Evolutionary conservation across 1,284 basidiomycete genomes (phyloP).

Genomic region (Vanrija humicola): DNA sequence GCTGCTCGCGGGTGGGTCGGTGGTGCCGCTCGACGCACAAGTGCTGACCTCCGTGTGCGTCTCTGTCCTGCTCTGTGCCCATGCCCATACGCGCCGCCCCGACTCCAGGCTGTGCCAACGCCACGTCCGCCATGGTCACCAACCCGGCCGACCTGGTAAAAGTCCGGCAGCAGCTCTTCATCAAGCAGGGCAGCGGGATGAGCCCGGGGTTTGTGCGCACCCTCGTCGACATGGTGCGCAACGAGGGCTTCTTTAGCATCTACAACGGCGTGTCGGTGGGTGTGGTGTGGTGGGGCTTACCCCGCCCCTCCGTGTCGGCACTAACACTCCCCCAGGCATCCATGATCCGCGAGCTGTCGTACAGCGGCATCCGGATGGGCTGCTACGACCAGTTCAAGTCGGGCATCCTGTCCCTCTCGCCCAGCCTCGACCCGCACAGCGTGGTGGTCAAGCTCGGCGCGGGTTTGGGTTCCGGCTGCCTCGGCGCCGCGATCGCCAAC

Average conservation of each 20-base stretch:
- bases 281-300: neutral
- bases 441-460: constrained; percentile 19
- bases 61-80: neutral
- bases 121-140: constrained; percentile 10
- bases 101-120: constrained; percentile 11
- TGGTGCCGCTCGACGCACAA: neutral
- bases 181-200: constrained; percentile 13
- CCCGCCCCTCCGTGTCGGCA: neutral
- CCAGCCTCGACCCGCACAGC: constrained; percentile 9
- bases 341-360: neutral
- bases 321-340: constrained; percentile 4
- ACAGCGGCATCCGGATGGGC: constrained; percentile 18
- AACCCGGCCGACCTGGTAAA: constrained; percentile 20
- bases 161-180: constrained; percentile 18
- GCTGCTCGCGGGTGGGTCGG: constrained; percentile 8
- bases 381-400: constrained; percentile 19
- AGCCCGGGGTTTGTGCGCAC: constrained; percentile 8
- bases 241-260: constrained; percentile 12
- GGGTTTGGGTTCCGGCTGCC: constrained; percentile 7
- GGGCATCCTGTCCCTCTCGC: constrained; percentile 3
- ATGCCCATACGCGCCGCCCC: neutral
- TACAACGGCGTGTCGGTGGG: constrained; percentile 15
- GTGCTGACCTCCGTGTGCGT: neutral
- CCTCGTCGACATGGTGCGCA: constrained; percentile 10
- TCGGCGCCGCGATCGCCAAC: constrained; percentile 18